These are phyloP conservation scores for Nissolia schottii DNA, from an alignment of 306 rosid species.

Conservation along the genomic window DNA sequence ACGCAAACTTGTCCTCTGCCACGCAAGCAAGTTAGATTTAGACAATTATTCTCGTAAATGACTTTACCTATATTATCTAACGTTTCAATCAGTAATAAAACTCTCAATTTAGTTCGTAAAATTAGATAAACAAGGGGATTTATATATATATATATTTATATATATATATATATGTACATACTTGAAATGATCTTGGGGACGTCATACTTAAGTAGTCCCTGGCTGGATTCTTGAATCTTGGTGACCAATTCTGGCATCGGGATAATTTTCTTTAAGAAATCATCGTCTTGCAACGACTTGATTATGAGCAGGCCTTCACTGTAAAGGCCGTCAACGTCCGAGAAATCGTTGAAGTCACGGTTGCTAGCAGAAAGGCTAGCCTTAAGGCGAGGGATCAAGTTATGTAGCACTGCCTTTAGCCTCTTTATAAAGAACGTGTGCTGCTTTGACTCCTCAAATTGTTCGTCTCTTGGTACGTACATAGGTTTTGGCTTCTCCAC, in stretches of 20 bases:
- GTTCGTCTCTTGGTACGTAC: slow-evolving; percentile 86
- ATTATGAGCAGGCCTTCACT: slow-evolving; percentile 58
- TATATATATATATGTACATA: no score
- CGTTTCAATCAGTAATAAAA: no score
- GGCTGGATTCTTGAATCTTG: slow-evolving; percentile 52
- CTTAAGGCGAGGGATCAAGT: slow-evolving; percentile 61
- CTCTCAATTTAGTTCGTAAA: no score
- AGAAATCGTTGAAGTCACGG: slow-evolving; percentile 54
- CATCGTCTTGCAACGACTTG: slow-evolving; percentile 47
- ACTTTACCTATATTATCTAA: no score
- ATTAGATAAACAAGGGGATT: not conserved
- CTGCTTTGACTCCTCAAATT: slow-evolving; percentile 71
- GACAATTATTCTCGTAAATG: no score
- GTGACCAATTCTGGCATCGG: slow-evolving; percentile 52
- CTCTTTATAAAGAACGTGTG: slow-evolving; percentile 60
- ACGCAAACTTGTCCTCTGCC: slow-evolving; percentile 84
- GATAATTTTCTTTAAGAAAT: slow-evolving; percentile 49
- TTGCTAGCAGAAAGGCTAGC: slow-evolving; percentile 57
- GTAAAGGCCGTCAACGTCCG: slow-evolving; percentile 68
- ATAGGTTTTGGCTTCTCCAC: slow-evolving; percentile 67
- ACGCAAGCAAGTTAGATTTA: no score
- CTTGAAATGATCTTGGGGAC: slow-evolving; percentile 70
- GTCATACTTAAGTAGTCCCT: slow-evolving; percentile 69
- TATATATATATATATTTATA: no score
- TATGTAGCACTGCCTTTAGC: slow-evolving; percentile 73